These are phyloP conservation scores for Cryoendolithus antarcticus DNA, from an alignment of 2,329 filamentous ascomycete genomes.

Conservation along the genomic window DNA sequence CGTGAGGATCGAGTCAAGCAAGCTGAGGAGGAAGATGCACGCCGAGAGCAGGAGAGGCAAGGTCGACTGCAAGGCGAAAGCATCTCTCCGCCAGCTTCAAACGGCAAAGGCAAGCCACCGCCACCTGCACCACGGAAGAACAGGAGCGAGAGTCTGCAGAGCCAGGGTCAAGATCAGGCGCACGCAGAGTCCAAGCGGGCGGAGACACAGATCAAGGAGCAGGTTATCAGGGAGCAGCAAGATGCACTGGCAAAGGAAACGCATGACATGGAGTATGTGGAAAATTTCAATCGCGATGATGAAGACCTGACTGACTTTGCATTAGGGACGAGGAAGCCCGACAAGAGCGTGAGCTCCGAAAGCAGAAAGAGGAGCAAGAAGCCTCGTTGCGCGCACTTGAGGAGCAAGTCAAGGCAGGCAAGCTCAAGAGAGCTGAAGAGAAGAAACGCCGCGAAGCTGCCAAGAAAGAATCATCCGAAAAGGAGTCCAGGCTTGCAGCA, in stretches of 20 bases:
- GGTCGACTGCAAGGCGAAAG: conserved; percentile 71
- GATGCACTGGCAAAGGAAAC: conserved; percentile 63
- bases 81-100: conserved; percentile 42
- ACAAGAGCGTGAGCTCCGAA: conserved; percentile 69
- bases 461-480: conserved; percentile 72
- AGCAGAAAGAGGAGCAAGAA: conserved; percentile 68
- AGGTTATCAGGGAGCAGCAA: conserved; percentile 54
- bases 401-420: conserved; percentile 85
- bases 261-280: conserved; percentile 68
- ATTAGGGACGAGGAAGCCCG: conserved; percentile 57
- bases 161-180: conserved; percentile 39
- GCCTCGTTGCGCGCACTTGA: conserved; percentile 80
- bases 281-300: background rate
- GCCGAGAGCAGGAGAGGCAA: conserved; percentile 76
- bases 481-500: conserved; percentile 70
- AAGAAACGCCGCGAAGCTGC: conserved; percentile 86
- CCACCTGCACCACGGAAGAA: conserved; percentile 66
- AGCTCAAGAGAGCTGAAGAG: conserved; percentile 92
- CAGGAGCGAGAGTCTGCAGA: conserved; percentile 43
- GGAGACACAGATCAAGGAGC: conserved; percentile 42
- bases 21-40: conserved; percentile 88
- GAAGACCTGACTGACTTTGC: conserved; percentile 16
- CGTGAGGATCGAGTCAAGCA: conserved; percentile 75
- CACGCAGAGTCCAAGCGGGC: conserved; percentile 48
- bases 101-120: conserved; percentile 36